Evolutionary conservation across 352 stramenopile genomes (phyloP), one percentile per base, ranked within the genome.

Genomic region (Phytopythium delawarense): DNA sequence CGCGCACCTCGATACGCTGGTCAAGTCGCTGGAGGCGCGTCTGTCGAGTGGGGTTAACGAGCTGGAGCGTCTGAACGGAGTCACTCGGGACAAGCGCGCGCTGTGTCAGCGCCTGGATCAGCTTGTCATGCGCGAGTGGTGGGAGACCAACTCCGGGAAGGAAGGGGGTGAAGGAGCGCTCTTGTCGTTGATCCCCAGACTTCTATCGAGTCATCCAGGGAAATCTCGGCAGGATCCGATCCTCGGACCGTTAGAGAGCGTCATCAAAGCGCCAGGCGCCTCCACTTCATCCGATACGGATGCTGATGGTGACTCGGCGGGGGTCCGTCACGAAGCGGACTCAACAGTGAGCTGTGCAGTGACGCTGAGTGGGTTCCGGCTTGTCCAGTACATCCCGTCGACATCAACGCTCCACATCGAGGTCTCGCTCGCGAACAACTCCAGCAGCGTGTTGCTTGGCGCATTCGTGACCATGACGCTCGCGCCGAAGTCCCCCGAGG

Each of bases 1-100:
- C 23, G 67, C 64, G 12, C 82, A 90, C n/a, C 69, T 92, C n/a
- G 42, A 23, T 1, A 72, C 74, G 37, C 57, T 92, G 20, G 61
- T 67, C 7, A 62, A 61, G n/a, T 89, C 78, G 23, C 62, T 92
- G 0, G 57, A 74, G 25, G 61, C 61, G 34, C 76, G 82, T 32
- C 54, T 88, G 23, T 55, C 59, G 12, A 69, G 72, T 39, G 82
- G 77, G 16, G 28, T 74, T 4, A 40, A 65, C 13, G 69, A 79
- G 32, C 58, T 79, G 9, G 39, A 76, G 44, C 74, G 79, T 16
- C 70, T 89, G 23, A 56, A 77, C 25, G 34, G 67, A 0, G 63
- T 89, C 40, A 60, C 74, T 13, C 60, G 49, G 0, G 80, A 87
- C 30, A 91, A 91, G 59, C n/a, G 51, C 25, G 46, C 58, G 11